Percentiles rank a stretch among this genome's conserved stretches.
Evolutionary conservation across 2,329 filamentous ascomycete species (phyloP).

Genomic region (Aspergillus ustus): DNA sequence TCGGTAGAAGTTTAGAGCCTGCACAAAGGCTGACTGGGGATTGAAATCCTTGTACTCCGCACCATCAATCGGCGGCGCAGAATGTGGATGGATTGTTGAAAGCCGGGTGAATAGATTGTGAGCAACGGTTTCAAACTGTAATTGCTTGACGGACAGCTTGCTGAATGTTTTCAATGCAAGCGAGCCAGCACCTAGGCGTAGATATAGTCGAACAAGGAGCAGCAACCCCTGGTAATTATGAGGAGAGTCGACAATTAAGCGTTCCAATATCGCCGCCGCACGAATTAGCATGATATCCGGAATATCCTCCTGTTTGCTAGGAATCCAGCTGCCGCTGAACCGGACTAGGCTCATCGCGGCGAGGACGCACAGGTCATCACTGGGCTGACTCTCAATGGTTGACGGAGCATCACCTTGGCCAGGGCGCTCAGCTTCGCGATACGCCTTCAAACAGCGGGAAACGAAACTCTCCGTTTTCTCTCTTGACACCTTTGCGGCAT

Average conservation of each 20-base stretch:
- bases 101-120: constrained; percentile 54
- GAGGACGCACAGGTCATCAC: constrained; percentile 49
- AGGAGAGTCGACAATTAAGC: constrained; percentile 46
- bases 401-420: constrained; percentile 33
- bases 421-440: constrained; percentile 30
- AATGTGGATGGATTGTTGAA: constrained; percentile 51
- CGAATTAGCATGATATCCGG: constrained; percentile 41
- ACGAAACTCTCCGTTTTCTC: constrained; percentile 43
- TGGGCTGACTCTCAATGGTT: constrained; percentile 49
- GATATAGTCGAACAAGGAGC: constrained; percentile 49
- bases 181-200: constrained; percentile 50
- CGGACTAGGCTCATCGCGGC: constrained; percentile 49
- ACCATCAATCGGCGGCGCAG: constrained; percentile 44
- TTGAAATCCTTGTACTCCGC: constrained; percentile 48
- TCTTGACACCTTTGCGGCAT: constrained; percentile 31
- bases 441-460: constrained; percentile 42
- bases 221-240: constrained; percentile 53
- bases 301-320: constrained; percentile 24
- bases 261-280: constrained; percentile 45
- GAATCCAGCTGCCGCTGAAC: constrained; percentile 28
- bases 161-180: constrained; percentile 52
- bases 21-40: constrained; percentile 45
- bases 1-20: constrained; percentile 48
- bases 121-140: constrained; percentile 54
- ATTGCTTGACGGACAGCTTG: constrained; percentile 53